Evolutionary conservation across 768 basidiomycete species (phyloP).

Genomic region (Phylloporus sp.): DNA sequence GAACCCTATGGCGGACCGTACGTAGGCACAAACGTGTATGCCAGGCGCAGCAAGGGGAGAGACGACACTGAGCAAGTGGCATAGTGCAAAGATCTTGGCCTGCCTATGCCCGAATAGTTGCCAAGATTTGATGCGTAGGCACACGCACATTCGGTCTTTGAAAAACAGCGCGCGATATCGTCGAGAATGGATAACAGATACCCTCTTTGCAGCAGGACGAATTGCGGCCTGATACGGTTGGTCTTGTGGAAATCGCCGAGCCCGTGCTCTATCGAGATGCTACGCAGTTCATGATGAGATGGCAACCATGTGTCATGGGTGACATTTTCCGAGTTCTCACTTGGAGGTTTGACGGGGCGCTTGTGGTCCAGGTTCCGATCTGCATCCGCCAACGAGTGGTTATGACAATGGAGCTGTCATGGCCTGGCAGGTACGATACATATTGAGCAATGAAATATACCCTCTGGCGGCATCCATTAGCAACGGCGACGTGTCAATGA

Average conservation of each 20-base stretch:
- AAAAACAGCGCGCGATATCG: constrained; percentile 18
- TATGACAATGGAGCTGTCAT: constrained; percentile 2
- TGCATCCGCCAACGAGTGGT: constrained; percentile 20
- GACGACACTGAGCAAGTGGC: constrained; percentile 23
- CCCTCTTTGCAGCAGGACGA: constrained; percentile 11
- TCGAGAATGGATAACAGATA: constrained; percentile 22
- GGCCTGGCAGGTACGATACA: neutral
- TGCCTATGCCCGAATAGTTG: constrained; percentile 28
- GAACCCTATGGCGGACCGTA: neutral
- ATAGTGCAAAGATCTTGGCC: constrained; percentile 16
- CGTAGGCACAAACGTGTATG: constrained; percentile 24
- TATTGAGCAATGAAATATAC: constrained; percentile 12
- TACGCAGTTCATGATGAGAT: constrained; percentile 3
- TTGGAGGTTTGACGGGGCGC: neutral
- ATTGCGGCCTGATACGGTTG: constrained; percentile 3
- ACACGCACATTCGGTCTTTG: constrained; percentile 21
- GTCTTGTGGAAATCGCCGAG: constrained; percentile 11
- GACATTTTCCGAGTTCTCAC: constrained; percentile 14
- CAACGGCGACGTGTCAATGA: constrained; percentile 5
- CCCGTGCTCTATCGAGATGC: constrained; percentile 4
- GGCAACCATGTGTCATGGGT: constrained; percentile 10
- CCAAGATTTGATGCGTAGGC: constrained; percentile 25
- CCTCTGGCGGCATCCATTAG: neutral
- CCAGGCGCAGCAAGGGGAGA: constrained; percentile 21
- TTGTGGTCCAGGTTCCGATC: constrained; percentile 18